These are phyloP conservation scores for Fragosphaeria purpurea DNA, from an alignment of 2,329 filamentous ascomycete species.

Conservation along the genomic window DNA sequence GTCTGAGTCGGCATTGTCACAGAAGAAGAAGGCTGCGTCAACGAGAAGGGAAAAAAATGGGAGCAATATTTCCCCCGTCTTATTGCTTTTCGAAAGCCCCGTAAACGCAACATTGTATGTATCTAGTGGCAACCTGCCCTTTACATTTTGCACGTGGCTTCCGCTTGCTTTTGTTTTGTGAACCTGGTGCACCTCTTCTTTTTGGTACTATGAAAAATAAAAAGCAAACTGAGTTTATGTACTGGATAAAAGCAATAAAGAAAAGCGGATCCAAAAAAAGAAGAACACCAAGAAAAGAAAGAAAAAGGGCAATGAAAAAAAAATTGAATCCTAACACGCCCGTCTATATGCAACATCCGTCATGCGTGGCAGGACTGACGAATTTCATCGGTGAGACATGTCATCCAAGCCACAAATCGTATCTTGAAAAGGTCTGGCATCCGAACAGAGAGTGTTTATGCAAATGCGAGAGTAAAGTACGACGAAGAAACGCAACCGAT, in stretches of 20 bases:
- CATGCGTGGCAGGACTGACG: slow-evolving; percentile 1
- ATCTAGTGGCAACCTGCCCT: too few species aligned
- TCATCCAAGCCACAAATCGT: not conserved
- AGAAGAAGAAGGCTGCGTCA: too few species aligned
- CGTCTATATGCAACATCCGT: slow-evolving; percentile 12
- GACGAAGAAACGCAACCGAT: slow-evolving; percentile 1
- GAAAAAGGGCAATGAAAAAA: not conserved
- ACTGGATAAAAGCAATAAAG: not conserved
- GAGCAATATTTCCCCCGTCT: too few species aligned
- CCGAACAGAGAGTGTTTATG: not conserved
- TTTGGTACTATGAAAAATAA: not conserved
- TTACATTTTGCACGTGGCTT: too few species aligned
- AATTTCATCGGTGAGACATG: not conserved
- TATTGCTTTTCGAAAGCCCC: too few species aligned
- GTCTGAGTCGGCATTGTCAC: too few species aligned
- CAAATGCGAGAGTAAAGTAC: too few species aligned
- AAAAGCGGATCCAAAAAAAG: not conserved
- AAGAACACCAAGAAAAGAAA: not conserved
- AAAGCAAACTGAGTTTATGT: not conserved
- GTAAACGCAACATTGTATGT: too few species aligned
- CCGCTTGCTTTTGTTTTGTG: too few species aligned
- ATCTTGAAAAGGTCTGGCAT: not conserved
- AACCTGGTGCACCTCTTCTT: too few species aligned
- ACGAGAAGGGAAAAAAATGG: too few species aligned
- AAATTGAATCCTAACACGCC: slow-evolving; percentile 2